Percentiles rank a stretch among this genome's conserved stretches.
Conservation (phyloP, 805 yeast genomes). For the Ogataea philodendri region DNA sequence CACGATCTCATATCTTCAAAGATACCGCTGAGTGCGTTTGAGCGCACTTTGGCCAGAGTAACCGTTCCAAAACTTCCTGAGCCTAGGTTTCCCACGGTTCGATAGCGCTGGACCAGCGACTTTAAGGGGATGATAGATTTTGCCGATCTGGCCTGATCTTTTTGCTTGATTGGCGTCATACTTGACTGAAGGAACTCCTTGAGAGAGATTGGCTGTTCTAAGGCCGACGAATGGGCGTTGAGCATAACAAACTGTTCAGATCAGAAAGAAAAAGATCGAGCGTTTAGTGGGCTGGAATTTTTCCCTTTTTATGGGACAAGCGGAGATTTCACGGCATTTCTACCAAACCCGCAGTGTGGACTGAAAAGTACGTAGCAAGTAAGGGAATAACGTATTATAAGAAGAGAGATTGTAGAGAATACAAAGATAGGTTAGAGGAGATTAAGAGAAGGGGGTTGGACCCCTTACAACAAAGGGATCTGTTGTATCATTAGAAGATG, state of each 20-base stretch:
- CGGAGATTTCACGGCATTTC: conserved; percentile 10
- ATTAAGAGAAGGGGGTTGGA: too few species aligned
- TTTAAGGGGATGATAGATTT: conserved; percentile 38
- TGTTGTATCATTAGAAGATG: too few species aligned
- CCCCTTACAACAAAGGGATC: too few species aligned
- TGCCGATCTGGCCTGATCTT: conserved; percentile 4
- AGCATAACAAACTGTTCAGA: conserved; percentile 10
- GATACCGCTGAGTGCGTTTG: conserved; percentile 14
- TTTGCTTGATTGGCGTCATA: conserved; percentile 10
- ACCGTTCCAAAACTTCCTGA: conserved; percentile 78
- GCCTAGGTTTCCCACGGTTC: conserved; percentile 55
- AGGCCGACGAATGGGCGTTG: conserved; percentile 18
- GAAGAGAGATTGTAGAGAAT: too few species aligned
- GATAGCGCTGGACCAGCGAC: conserved; percentile 44
- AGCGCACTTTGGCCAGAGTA: conserved; percentile 53
- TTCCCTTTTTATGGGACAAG: conserved; percentile 8
- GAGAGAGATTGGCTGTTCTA: conserved; percentile 14
- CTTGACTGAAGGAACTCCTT: conserved; percentile 17
- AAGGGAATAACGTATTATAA: too few species aligned
- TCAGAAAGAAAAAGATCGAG: conserved; percentile 12
- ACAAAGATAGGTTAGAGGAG: too few species aligned
- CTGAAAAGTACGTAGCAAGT: too few species aligned
- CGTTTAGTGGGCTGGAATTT: conserved; percentile 9
- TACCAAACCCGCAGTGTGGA: too few species aligned
- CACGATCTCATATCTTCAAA: conserved; percentile 23